phyloP scores from a whole-genome alignment of 1,139 yeast species.

The Pichia sp. region DNA sequence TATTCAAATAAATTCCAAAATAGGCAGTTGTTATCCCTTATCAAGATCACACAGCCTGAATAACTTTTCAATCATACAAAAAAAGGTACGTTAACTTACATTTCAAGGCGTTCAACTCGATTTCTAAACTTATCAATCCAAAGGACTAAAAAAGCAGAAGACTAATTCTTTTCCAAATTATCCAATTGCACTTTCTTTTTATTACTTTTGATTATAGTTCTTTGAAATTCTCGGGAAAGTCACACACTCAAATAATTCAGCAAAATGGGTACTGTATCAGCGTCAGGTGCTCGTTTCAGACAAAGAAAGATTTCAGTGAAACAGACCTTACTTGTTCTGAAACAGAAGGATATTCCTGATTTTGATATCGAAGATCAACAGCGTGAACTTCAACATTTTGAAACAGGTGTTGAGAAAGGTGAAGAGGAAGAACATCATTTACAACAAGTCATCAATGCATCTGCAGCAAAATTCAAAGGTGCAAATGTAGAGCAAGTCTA shows the following conservation, averaged over 20 bases:
- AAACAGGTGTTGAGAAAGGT: conserved; percentile 96
- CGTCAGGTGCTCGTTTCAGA: conserved; percentile 69
- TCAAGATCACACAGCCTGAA: conserved; percentile 10
- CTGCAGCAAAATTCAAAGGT: conserved; percentile 56
- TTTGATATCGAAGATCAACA: conserved; percentile 71
- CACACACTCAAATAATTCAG: background rate
- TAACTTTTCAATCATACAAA: background rate
- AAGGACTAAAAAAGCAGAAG: background rate
- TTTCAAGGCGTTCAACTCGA: background rate
- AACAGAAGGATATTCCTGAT: conserved; percentile 77
- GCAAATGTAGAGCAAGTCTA: conserved; percentile 61
- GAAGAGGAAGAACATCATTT: conserved; percentile 97
- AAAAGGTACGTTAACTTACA: conserved; percentile 5
- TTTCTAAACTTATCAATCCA: background rate
- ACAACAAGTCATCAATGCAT: conserved; percentile 82
- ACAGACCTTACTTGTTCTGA: conserved; percentile 77
- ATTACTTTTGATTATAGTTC: background rate
- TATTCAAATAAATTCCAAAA: background rate
- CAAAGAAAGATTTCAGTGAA: conserved; percentile 90
- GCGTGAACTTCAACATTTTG: conserved; percentile 83
- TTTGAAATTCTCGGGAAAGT: background rate
- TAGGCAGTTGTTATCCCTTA: background rate
- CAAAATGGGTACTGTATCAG: conserved; percentile 29
- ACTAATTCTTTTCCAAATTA: background rate
- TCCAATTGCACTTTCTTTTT: background rate